phyloP scores from a whole-genome alignment of 176 grass and related monocot genomes.

The Lolium rigidum region DNA sequence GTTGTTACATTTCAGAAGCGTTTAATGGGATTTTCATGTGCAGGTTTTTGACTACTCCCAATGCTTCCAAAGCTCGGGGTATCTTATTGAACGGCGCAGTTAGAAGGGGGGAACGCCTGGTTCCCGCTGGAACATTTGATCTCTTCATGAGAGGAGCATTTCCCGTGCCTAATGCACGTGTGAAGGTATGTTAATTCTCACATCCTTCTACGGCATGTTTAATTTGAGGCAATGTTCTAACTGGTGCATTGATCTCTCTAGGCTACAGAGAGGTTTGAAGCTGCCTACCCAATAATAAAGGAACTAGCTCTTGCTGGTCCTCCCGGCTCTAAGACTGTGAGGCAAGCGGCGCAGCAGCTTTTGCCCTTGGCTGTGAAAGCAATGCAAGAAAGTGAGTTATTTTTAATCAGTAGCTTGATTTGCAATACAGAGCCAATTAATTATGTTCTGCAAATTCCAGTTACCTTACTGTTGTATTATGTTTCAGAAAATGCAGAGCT shows the following conservation, averaged over 20 bases:
- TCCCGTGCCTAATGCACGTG: slow-evolving; percentile 58
- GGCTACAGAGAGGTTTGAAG: slow-evolving; percentile 97
- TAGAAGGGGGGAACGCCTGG: slow-evolving; percentile 85
- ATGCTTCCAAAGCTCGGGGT: slow-evolving; percentile 73
- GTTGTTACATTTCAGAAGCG: background rate
- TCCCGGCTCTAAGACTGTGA: slow-evolving; percentile 85
- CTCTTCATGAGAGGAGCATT: slow-evolving; percentile 80
- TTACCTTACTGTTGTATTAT: slow-evolving; percentile 29
- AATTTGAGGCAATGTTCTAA: background rate
- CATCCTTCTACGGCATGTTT: slow-evolving; percentile 1
- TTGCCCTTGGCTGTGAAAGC: slow-evolving; percentile 73
- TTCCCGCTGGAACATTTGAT: slow-evolving; percentile 79
- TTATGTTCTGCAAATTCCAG: background rate
- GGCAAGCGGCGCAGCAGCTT: slow-evolving; percentile 87
- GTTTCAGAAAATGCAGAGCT: slow-evolving; percentile 84
- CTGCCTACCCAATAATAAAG: slow-evolving; percentile 81
- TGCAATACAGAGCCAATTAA: background rate
- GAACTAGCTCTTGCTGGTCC: slow-evolving; percentile 86
- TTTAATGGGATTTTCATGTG: slow-evolving; percentile 31
- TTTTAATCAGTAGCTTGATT: background rate
- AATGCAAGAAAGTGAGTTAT: slow-evolving; percentile 89
- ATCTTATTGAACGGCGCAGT: slow-evolving; percentile 89
- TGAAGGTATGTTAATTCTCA: slow-evolving; percentile 60
- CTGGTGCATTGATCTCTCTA: slow-evolving; percentile 40
- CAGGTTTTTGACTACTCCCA: slow-evolving; percentile 73